Percentiles rank a stretch among this genome's conserved stretches.
phyloP scores from a whole-genome alignment of 2,329 filamentous ascomycete species.

The Hymenoscyphus salicellus region DNA sequence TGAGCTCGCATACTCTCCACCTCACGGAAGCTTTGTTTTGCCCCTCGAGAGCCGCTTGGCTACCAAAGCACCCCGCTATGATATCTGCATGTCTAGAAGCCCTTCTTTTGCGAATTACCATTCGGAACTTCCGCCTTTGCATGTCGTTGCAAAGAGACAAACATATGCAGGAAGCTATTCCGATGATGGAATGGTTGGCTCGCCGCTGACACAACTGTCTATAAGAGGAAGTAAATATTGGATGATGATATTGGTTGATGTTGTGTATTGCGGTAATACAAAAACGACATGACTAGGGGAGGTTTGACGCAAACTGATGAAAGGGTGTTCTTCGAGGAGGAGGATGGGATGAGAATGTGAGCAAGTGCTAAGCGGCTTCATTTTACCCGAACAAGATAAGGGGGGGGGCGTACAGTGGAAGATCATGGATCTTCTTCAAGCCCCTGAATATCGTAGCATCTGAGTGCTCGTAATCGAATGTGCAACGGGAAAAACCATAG shows the following conservation, averaged over 20 bases:
- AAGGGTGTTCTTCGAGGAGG: background rate
- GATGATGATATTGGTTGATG: slow-evolving; percentile 2
- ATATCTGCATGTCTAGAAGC: background rate
- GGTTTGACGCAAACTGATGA: background rate
- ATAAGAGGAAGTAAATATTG: background rate
- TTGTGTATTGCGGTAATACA: slow-evolving; percentile 3
- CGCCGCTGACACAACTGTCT: background rate
- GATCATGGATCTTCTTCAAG: background rate
- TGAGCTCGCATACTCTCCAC: background rate
- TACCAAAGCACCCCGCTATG: background rate
- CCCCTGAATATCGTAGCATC: background rate
- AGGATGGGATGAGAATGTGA: background rate
- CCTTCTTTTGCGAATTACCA: background rate
- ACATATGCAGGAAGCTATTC: background rate
- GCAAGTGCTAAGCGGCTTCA: background rate
- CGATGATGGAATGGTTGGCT: background rate
- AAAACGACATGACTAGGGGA: slow-evolving; percentile 1
- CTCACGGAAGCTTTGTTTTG: too few species aligned
- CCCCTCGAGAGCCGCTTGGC: background rate
- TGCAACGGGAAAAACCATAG: background rate
- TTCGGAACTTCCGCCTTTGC: background rate
- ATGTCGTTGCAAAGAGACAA: background rate
- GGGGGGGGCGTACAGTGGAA: background rate
- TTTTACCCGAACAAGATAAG: background rate
- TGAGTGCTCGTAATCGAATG: background rate